These are phyloP conservation scores for Nemania sp. DNA, from an alignment of 2,329 filamentous ascomycete species.

Conservation along the genomic window DNA sequence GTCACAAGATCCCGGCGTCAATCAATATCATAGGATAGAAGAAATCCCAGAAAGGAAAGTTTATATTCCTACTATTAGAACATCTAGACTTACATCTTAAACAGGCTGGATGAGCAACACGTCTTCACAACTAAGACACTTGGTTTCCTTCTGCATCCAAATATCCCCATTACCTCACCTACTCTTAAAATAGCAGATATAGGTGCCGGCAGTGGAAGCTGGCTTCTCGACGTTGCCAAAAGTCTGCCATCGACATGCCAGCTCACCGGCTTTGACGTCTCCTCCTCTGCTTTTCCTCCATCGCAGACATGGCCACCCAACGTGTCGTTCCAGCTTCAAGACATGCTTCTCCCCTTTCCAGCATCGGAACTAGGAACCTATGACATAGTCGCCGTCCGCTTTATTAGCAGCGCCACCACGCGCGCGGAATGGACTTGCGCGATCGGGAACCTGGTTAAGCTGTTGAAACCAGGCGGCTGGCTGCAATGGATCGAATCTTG, in stretches of 20 bases:
- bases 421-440: conserved; percentile 18
- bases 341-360: conserved; percentile 24
- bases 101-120: conserved; percentile 28
- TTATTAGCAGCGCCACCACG: conserved; percentile 23
- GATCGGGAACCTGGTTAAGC: conserved; percentile 14
- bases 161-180: conserved; percentile 20
- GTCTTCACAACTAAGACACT: conserved; percentile 23
- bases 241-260: conserved; percentile 20
- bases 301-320: conserved; percentile 20
- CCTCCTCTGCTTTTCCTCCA: conserved; percentile 19
- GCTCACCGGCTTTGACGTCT: conserved; percentile 23
- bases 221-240: conserved; percentile 23
- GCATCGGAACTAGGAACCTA: conserved; percentile 22
- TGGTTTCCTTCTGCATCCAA: conserved; percentile 27
- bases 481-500: conserved; percentile 29
- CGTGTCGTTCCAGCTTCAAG: conserved; percentile 22
- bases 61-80: conserved; percentile 3
- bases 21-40: conserved; percentile 7
- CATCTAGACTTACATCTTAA: conserved; percentile 6
- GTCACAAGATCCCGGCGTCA: conserved; percentile 13
- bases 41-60: conserved; percentile 28
- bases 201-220: conserved; percentile 21
- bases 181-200: conserved; percentile 23
- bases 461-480: conserved; percentile 26
- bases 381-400: conserved; percentile 24